Evolutionary conservation across 345 rosid genomes (phyloP).

Genomic region (Populus nigra): DNA sequence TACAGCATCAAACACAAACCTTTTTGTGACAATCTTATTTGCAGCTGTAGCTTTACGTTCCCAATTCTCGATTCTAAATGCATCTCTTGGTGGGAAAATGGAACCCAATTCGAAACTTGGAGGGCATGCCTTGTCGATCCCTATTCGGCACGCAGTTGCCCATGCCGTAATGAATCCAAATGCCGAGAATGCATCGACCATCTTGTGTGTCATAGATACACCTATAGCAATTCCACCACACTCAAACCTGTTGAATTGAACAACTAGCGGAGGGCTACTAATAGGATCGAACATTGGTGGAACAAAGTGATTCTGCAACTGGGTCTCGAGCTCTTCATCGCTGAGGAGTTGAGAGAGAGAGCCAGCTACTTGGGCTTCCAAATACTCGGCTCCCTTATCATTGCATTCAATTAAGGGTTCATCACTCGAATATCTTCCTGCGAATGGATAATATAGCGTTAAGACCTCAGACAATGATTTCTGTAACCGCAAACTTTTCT

Average conservation of each 20-base stretch:
- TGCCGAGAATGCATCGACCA: conserved; percentile 18
- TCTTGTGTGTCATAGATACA: conserved; percentile 21
- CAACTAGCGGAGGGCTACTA: background rate
- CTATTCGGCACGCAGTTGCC: background rate
- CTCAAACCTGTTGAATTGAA: conserved; percentile 26
- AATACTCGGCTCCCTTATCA: conserved; percentile 29
- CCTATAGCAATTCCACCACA: conserved; percentile 27
- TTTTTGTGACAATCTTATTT: conserved; percentile 12
- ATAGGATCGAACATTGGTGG: too few species aligned
- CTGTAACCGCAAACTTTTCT: background rate
- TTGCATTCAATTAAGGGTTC: conserved; percentile 24
- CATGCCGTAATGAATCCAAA: conserved; percentile 16
- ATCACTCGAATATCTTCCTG: conserved; percentile 22
- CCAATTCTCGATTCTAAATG: too few species aligned
- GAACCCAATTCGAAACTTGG: conserved; percentile 15
- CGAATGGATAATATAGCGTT: conserved; percentile 32
- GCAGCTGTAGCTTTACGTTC: background rate
- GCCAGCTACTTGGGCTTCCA: conserved; percentile 5
- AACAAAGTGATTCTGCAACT: background rate
- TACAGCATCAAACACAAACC: background rate
- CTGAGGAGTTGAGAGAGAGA: conserved; percentile 15
- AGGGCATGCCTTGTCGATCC: background rate
- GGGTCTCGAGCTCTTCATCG: conserved; percentile 3
- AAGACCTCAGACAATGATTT: conserved; percentile 23
- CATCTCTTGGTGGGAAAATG: conserved; percentile 14